Conservation (phyloP, 306 rosid species). For the Ochetophila trinervis region DNA sequence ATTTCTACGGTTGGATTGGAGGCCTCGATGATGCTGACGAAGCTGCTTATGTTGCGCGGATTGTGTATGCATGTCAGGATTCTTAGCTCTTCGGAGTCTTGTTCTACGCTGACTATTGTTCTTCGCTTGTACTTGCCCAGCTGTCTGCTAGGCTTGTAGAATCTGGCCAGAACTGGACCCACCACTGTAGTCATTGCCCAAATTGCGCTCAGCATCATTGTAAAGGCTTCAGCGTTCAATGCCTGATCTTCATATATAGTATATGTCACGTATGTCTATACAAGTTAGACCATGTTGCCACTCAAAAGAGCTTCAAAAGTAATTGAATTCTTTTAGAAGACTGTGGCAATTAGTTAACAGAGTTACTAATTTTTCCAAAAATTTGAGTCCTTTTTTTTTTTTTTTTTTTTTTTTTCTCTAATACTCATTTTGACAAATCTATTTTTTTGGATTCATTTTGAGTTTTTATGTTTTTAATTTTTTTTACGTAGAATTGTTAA, state of each 20-base stretch:
- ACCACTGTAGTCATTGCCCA: conserved; percentile 21
- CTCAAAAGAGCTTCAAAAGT: no score
- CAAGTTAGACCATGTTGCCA: no score
- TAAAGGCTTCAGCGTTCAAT: conserved; percentile 11
- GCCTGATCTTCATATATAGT: conserved; percentile 4
- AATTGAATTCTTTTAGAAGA: no score
- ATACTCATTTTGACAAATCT: no score
- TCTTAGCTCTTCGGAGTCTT: conserved; percentile 9
- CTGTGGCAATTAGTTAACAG: no score
- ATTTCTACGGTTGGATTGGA: conserved; percentile 31
- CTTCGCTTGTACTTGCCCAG: not conserved
- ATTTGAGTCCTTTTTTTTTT: no score
- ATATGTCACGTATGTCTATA: no score
- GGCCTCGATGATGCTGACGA: conserved; percentile 36
- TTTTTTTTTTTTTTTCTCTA: no score
- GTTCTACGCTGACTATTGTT: conserved; percentile 7
- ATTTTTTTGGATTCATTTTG: no score
- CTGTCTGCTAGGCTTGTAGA: conserved; percentile 2
- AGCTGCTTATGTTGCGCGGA: conserved; percentile 25
- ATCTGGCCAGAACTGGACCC: conserved; percentile 14
- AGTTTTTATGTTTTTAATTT: no score
- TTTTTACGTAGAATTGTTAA: no score
- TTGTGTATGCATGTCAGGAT: conserved; percentile 28
- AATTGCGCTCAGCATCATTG: conserved; percentile 6
- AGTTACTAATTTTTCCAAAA: no score